phyloP scores from a whole-genome alignment of 345 rosid genomes.

The Carallia brachiata region DNA sequence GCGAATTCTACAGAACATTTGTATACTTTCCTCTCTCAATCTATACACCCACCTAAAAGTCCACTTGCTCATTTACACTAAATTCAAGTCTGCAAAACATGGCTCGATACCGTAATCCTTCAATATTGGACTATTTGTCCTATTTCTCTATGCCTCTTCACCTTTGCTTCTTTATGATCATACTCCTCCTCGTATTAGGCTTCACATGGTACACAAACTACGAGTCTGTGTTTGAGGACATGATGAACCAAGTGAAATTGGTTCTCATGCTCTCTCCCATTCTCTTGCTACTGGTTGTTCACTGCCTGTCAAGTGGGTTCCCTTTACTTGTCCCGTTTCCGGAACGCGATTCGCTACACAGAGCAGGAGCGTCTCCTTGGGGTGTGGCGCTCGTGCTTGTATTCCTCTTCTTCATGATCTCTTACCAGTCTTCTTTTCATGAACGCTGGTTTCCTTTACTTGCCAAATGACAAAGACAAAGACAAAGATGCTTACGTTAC shows the following conservation, averaged over 20 bases:
- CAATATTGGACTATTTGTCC: slow-evolving; percentile 13
- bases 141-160: slow-evolving; percentile 36
- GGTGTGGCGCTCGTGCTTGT: slow-evolving; percentile 57
- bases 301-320: slow-evolving; percentile 40
- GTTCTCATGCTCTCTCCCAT: slow-evolving; percentile 43
- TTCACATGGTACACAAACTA: slow-evolving; percentile 54
- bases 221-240: slow-evolving; percentile 45
- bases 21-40: neutral
- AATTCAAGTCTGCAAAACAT: slow-evolving; percentile 10
- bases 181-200: slow-evolving; percentile 38
- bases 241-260: slow-evolving; percentile 48
- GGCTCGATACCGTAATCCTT: slow-evolving; percentile 31
- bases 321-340: slow-evolving; percentile 31
- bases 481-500: neutral
- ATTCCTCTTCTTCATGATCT: slow-evolving; percentile 49
- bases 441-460: slow-evolving; percentile 60
- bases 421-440: slow-evolving; percentile 52
- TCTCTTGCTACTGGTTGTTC: slow-evolving; percentile 41
- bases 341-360: slow-evolving; percentile 44
- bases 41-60: neutral
- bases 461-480: neutral
- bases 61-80: neutral
- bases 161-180: slow-evolving; percentile 45
- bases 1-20: slow-evolving; percentile 3
- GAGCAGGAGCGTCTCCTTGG: slow-evolving; percentile 58